phyloP scores from a whole-genome alignment of 2,329 filamentous ascomycete genomes.

The Metarhizium album region DNA sequence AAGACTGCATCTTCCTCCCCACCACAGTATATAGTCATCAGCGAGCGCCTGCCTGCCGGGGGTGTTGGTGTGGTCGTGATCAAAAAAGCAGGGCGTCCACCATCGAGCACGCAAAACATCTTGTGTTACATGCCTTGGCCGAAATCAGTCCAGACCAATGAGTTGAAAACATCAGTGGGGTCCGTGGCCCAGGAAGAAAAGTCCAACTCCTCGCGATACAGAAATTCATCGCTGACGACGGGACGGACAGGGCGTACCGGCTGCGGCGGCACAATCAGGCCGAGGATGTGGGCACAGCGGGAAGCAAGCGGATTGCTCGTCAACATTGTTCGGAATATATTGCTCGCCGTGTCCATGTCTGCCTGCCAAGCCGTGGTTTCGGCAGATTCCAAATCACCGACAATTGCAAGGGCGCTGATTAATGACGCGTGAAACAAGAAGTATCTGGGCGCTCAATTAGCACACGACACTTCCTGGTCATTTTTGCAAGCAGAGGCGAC shows the following conservation, averaged over 20 bases:
- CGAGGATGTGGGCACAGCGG: slow-evolving; percentile 18
- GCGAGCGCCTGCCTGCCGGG: not conserved
- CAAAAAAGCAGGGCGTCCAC: too few relatives aligned
- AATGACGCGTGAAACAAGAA: slow-evolving; percentile 23
- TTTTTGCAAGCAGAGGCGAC: not conserved
- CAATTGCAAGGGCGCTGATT: slow-evolving; percentile 17
- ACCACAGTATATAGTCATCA: not conserved
- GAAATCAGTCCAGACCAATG: slow-evolving; percentile 6
- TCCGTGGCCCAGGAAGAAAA: slow-evolving; percentile 13
- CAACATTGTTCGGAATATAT: slow-evolving; percentile 14
- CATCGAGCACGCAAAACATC: too few relatives aligned
- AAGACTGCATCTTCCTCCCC: not conserved
- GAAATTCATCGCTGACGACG: not conserved
- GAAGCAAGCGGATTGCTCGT: slow-evolving; percentile 15
- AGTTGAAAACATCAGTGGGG: slow-evolving; percentile 4
- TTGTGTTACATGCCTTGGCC: not conserved
- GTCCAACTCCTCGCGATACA: slow-evolving; percentile 9
- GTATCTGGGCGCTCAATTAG: slow-evolving; percentile 7
- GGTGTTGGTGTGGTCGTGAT: not conserved
- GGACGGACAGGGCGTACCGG: not conserved
- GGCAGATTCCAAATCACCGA: slow-evolving; percentile 16
- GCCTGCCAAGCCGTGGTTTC: slow-evolving; percentile 16
- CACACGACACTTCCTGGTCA: not conserved
- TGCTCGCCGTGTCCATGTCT: slow-evolving; percentile 17
- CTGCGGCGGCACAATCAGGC: slow-evolving; percentile 13